These are phyloP conservation scores for Tympanopsis confertula DNA, from an alignment of 2,329 filamentous ascomycete species.

Conservation along the genomic window DNA sequence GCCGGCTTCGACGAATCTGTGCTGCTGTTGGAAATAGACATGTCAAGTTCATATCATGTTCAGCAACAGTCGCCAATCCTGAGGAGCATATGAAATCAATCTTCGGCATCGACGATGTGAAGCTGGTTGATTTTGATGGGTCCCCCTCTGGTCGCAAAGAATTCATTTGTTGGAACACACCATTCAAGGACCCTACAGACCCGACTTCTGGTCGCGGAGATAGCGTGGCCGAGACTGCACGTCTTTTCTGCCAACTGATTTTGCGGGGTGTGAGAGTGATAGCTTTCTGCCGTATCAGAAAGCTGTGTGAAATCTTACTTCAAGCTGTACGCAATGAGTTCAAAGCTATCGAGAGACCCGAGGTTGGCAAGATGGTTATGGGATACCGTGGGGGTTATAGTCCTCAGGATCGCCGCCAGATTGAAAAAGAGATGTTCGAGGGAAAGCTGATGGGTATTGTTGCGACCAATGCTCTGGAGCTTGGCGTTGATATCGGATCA, in stretches of 20 bases:
- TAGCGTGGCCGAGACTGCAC: slow-evolving; percentile 73
- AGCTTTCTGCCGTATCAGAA: slow-evolving; percentile 79
- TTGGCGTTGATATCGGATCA: slow-evolving; percentile 90
- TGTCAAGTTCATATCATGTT: slow-evolving; percentile 89
- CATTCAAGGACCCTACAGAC: slow-evolving; percentile 79
- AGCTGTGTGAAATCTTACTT: slow-evolving; percentile 77
- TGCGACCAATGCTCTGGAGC: slow-evolving; percentile 81
- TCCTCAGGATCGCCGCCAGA: slow-evolving; percentile 73
- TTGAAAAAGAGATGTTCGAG: slow-evolving; percentile 94
- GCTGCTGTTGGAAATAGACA: slow-evolving; percentile 76
- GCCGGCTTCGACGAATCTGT: slow-evolving; percentile 74
- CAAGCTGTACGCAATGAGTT: slow-evolving; percentile 72
- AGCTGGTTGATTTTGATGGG: slow-evolving; percentile 78
- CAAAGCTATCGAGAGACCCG: slow-evolving; percentile 56
- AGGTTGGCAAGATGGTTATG: slow-evolving; percentile 75
- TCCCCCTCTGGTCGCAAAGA: slow-evolving; percentile 88
- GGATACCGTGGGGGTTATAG: slow-evolving; percentile 93
- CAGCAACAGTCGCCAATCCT: slow-evolving; percentile 89
- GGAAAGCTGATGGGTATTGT: slow-evolving; percentile 87
- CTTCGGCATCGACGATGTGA: slow-evolving; percentile 77
- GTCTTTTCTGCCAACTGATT: slow-evolving; percentile 81
- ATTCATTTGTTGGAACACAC: slow-evolving; percentile 96
- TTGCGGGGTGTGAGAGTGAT: slow-evolving; percentile 83
- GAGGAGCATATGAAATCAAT: slow-evolving; percentile 83
- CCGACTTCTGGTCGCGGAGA: slow-evolving; percentile 77